Percentiles rank a stretch among this genome's conserved stretches.
phyloP scores from a whole-genome alignment of 163 green algal genomes.

The Chlamydomonas reinhardtii region DNA sequence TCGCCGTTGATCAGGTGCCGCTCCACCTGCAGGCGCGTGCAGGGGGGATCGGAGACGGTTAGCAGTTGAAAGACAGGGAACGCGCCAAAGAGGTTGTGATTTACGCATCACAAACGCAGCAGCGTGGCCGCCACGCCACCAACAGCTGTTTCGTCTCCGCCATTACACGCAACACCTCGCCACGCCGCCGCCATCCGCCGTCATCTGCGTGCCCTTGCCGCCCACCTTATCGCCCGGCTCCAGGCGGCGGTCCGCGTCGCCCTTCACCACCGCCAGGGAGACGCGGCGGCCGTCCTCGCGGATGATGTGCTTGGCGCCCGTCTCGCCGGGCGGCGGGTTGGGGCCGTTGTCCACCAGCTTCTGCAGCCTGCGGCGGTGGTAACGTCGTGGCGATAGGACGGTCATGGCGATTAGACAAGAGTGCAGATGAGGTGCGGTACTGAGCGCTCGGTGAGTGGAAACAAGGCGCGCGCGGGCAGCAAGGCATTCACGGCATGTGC shows the following conservation, averaged over 20 bases:
- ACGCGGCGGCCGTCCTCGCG: slow-evolving; percentile 89
- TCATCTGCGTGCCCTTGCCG: no score
- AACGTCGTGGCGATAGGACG: no score
- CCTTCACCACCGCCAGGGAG: slow-evolving; percentile 82
- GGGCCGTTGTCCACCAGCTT: slow-evolving; percentile 96
- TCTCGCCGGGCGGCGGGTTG: slow-evolving; percentile 94
- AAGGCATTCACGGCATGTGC: no score
- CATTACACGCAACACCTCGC: no score
- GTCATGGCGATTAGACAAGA: neutral
- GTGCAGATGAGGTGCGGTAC: neutral
- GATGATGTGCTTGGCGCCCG: slow-evolving; percentile 98
- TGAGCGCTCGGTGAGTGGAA: no score
- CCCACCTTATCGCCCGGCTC: slow-evolving; percentile 91
- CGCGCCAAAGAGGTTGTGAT: no score
- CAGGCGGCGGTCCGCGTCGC: slow-evolving; percentile 85
- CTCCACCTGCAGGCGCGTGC: slow-evolving; percentile 84
- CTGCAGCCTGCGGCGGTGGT: slow-evolving; percentile 76
- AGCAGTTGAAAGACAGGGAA: no score
- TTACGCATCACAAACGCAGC: no score
- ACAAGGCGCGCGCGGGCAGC: no score
- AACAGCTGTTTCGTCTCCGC: no score
- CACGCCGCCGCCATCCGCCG: neutral
- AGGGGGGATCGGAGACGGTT: no score
- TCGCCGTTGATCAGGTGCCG: slow-evolving; percentile 96
- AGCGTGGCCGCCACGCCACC: no score